These are phyloP conservation scores for Selenicereus undatus DNA, from an alignment of 148 eudicot genomes.

Conservation along the genomic window DNA sequence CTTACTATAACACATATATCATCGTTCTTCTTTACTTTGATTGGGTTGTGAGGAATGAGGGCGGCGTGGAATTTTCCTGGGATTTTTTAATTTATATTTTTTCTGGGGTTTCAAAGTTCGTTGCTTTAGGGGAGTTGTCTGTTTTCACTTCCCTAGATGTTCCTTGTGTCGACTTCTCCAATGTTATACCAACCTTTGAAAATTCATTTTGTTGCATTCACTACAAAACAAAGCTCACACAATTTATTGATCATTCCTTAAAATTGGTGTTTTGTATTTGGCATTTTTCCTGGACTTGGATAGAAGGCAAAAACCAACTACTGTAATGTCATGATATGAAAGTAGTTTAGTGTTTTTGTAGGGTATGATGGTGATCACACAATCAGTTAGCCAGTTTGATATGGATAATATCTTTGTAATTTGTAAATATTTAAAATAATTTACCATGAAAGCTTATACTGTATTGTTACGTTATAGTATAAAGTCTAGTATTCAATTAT, in stretches of 20 bases:
- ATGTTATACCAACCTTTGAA: not conserved
- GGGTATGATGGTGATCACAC: too few relatives aligned
- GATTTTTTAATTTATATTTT: not conserved
- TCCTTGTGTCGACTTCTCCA: constrained; percentile 54
- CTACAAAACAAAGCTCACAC: constrained; percentile 25
- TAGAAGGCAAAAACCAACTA: not conserved
- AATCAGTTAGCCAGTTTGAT: not conserved
- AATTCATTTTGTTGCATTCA: not conserved
- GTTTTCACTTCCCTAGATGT: constrained; percentile 78
- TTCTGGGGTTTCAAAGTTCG: constrained; percentile 40
- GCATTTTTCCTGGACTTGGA: constrained; percentile 14
- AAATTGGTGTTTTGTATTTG: constrained; percentile 28
- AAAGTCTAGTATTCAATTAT: too few relatives aligned
- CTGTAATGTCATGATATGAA: too few relatives aligned
- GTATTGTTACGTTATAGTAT: too few relatives aligned
- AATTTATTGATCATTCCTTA: constrained; percentile 28
- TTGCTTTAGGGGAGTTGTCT: constrained; percentile 52
- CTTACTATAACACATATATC: too few relatives aligned
- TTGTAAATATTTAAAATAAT: too few relatives aligned
- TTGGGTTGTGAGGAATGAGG: constrained; percentile 7
- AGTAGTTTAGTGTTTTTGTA: not conserved
- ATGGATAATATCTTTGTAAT: too few relatives aligned
- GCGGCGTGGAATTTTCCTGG: constrained; percentile 40
- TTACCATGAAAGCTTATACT: too few relatives aligned
- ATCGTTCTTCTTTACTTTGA: constrained; percentile 22